Evolutionary conservation across 78 protist species (phyloP), one percentile per base, ranked within the genome.

Genomic region (Dictyostelium firmibasis): DNA sequence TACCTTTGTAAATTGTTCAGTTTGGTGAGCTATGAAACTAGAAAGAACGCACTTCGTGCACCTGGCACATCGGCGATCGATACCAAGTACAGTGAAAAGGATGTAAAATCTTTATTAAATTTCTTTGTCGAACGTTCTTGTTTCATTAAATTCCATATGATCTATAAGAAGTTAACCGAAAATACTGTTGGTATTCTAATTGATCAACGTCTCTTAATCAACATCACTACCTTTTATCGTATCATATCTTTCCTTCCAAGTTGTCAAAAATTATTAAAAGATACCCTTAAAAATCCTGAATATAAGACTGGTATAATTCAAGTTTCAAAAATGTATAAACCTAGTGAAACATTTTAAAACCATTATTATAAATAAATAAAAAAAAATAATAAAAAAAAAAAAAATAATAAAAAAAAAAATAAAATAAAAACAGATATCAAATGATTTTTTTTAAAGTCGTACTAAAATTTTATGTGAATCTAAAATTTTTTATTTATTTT

Each of bases 101-200:
- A 93, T 57, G 87, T 93, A 2, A 93, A 93, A 75, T 36, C 82
- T 3, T 14, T 93, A 25, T 20, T 84, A 7, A 60, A 47, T 31
- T 83, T 83, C 25, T 93, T 85, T 41, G 82, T 78, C 6, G 92
- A 93, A 14, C 36, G 96, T 27, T 91, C 81, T 29, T 67, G 83
- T 57, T 93, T 93, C 47, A 93, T 93, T 60, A 93, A 93, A 82
- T 38, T 93, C 7, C 96, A 93, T 72, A 93, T 93, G 96, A 85
- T 93, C 91, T 93, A 93, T 36, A 86, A 85, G 18, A 84, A 50
- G 38, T 50, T 79, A 29, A 33, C 77, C 3, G 94, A 89, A 25
- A 81, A 36, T 23, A 81, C 74, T 0, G 69, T 27, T 13, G 64
- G 81, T 25, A 81, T n/a, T n/a, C 25, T 31, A 35, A 35, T 72